These are phyloP conservation scores for Dichotomopilus funicola DNA, from an alignment of 2,329 filamentous ascomycete species.

Conservation along the genomic window DNA sequence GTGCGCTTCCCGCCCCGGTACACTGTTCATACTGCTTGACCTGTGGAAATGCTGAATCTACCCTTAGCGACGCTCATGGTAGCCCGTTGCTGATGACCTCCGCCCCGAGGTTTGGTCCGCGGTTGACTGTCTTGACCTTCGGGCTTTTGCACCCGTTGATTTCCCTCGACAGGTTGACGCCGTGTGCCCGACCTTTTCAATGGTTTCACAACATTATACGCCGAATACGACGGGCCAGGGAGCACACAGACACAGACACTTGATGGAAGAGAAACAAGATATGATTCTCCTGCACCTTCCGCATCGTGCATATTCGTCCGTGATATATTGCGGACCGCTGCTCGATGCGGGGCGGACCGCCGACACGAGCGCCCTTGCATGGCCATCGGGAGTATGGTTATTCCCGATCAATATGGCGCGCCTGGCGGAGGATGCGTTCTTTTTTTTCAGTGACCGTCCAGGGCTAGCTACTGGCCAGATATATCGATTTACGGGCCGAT, in stretches of 20 bases:
- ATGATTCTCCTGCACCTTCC: neutral
- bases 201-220: no score
- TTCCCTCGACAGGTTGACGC: no score
- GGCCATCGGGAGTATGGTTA: neutral
- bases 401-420: neutral
- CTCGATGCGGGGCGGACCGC: constrained; percentile 5
- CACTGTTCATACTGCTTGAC: constrained; percentile 1
- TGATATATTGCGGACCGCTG: neutral
- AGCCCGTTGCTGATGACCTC: neutral
- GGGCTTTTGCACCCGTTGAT: no score
- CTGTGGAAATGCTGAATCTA: neutral
- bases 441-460: no score
- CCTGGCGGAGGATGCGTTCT: neutral
- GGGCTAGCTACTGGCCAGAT: no score
- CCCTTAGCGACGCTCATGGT: neutral
- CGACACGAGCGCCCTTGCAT: constrained; percentile 12
- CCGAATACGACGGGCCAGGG: neutral
- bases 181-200: no score
- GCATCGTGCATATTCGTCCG: neutral
- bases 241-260: neutral
- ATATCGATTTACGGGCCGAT: no score
- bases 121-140: neutral
- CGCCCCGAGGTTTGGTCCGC: no score
- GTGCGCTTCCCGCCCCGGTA: constrained; percentile 6
- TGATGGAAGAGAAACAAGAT: neutral